Evolutionary conservation across 2,329 filamentous ascomycete species (phyloP).

Genomic region (Fonsecaea monophora): DNA sequence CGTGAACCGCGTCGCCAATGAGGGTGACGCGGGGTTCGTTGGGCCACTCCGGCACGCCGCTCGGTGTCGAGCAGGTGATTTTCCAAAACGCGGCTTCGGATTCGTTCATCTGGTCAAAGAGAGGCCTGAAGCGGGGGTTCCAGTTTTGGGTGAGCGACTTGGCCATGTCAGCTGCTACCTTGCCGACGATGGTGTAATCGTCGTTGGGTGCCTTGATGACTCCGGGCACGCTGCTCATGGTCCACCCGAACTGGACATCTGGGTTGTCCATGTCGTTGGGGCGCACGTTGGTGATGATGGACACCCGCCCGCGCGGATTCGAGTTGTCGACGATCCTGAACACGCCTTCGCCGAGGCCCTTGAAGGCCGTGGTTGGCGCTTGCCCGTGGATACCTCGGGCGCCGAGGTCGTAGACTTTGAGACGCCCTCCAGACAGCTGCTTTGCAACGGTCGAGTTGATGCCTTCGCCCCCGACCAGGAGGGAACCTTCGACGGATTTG

Average conservation of each 20-base stretch:
- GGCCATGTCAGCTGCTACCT: constrained; percentile 42
- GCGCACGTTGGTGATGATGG: constrained; percentile 69
- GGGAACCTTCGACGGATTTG: constrained; percentile 63
- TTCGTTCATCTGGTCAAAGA: constrained; percentile 43
- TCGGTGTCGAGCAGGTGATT: constrained; percentile 45
- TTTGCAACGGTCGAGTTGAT: constrained; percentile 66
- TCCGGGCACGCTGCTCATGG: constrained; percentile 64
- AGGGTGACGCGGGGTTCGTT: constrained; percentile 48
- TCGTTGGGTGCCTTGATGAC: constrained; percentile 65
- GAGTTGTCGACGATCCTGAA: constrained; percentile 61
- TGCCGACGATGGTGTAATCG: constrained; percentile 65
- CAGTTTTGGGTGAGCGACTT: constrained; percentile 41
- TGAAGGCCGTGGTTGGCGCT: constrained; percentile 67
- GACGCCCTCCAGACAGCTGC: constrained; percentile 63
- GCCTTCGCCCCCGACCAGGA: constrained; percentile 69
- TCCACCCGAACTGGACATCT: constrained; percentile 67
- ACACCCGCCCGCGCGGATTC: constrained; percentile 56
- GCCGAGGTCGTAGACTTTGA: constrained; percentile 70
- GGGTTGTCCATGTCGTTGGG: constrained; percentile 66
- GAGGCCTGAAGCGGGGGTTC: constrained; percentile 38
- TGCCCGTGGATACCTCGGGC: constrained; percentile 70
- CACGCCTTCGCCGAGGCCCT: constrained; percentile 68
- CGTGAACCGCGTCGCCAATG: constrained; percentile 55
- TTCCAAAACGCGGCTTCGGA: constrained; percentile 45
- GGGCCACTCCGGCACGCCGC: constrained; percentile 45